Base-by-base conservation (phyloP, 257 asterid species). In the Scutellaria barbata region DNA sequence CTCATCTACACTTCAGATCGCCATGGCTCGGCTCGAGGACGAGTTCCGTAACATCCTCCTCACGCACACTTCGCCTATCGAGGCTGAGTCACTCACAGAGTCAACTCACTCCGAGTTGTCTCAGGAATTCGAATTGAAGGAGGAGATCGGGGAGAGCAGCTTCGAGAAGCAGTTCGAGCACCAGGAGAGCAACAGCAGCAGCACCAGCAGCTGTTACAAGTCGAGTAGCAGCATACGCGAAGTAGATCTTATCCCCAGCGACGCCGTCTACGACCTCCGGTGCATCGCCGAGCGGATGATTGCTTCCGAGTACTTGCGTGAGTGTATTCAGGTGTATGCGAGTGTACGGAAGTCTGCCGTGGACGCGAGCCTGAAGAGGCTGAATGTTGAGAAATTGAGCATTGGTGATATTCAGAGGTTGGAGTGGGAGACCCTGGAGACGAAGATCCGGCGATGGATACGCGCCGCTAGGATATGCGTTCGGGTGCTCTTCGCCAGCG, bases 11-110 rank as follows among this genome's bases (percentile, higher is more conserved):
- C 94, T 90, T 51, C 95, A 90, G 95, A 89, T 90, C 89, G 95
- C 98, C 75, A 88, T 93, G 98, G 92, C 98, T 63, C 82, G 96
- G 4, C 97, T 93, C 17, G 98, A 93, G 82, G 97, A 93, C 68
- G 96, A 93, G 90, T 90, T 93, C 74, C 95, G 98, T 4, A 86
- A 56, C 81, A 88, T 93, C 75, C 90, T 93, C 69, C 63, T 88
- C 16, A 82, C 86, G 0, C 87, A 90, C 54, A 83, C 95, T 10
- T 80, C 84, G 9, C 90, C 95, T 0, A 74, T 90, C 55, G 93
- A 88, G 61, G 77, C 90, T 37, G 95, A 89, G 42, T 74, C 85
- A 8, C 81, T 86, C 56, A 42, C 81, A 72, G 91, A 83, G 77
- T 77, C 74, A 65, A 75, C 81, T 78, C 81, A 73, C 68, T 54